These are phyloP conservation scores for Athelia sp. DNA, from an alignment of 1,284 basidiomycete species.

Conservation along the genomic window DNA sequence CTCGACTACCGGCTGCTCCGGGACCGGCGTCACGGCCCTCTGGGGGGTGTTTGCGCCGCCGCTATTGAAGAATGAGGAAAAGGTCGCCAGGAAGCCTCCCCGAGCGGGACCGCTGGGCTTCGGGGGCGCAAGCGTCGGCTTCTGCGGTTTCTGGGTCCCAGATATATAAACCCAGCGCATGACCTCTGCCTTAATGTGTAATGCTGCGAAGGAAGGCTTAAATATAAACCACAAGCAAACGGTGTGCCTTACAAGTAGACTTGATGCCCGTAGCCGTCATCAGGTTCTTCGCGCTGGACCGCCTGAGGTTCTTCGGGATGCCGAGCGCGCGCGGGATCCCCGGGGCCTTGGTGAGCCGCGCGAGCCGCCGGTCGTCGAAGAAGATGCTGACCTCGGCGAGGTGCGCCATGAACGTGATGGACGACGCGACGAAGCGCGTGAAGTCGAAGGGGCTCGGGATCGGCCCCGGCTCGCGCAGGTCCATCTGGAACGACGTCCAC, in stretches of 20 bases:
- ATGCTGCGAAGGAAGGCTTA: constrained; percentile 34
- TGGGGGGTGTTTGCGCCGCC: constrained; percentile 34
- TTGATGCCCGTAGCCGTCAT: constrained; percentile 71
- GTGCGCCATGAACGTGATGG: constrained; percentile 90
- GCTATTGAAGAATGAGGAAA: constrained; percentile 57
- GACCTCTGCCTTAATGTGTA: constrained; percentile 80
- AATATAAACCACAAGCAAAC: constrained; percentile 3
- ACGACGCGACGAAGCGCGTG: constrained; percentile 86
- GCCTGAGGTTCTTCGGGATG: constrained; percentile 52
- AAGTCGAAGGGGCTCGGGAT: constrained; percentile 86
- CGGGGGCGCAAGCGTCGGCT: constrained; percentile 26
- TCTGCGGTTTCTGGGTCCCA: constrained; percentile 57
- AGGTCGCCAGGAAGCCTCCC: constrained; percentile 73
- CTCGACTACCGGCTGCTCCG: constrained; percentile 29
- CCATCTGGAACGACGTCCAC: constrained; percentile 94
- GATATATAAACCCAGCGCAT: constrained; percentile 78
- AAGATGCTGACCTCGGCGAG: constrained; percentile 76
- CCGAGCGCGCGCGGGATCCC: constrained; percentile 52
- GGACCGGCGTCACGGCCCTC: constrained; percentile 33
- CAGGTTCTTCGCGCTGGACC: constrained; percentile 40
- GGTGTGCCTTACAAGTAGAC: constrained; percentile 47
- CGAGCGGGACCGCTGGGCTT: constrained; percentile 27
- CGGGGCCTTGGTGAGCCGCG: constrained; percentile 67
- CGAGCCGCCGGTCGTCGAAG: constrained; percentile 76
- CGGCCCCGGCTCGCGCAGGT: constrained; percentile 76